Base-by-base conservation (phyloP, 2,329 filamentous ascomycete species). In the Samsoniella hepiali region DNA sequence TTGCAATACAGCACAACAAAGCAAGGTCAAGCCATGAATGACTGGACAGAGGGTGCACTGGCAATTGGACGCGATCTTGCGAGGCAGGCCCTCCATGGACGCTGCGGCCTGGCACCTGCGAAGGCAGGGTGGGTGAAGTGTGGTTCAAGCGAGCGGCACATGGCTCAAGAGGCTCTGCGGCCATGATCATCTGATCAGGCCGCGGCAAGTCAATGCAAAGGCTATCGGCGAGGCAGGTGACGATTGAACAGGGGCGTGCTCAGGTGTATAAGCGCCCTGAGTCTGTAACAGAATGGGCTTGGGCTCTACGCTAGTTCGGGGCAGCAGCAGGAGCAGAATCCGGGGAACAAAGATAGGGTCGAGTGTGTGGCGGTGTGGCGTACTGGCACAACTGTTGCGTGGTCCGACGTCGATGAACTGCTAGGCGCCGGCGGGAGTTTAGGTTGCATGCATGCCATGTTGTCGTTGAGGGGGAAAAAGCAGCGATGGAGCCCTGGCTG, bases 201-300 rank as follows among this genome's bases (percentile, higher is more conserved):
- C 15, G 11, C 3, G 38, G 13, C 38, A 15, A 8, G 29, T 29
- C 22, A 31, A 8, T 22, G 9, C n/a, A 13, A 13, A 13, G 45
- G n/a, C 45, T 31, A 49, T 49, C 42, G 42, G 17, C 2, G 42
- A 45, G 42, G 11, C 42, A 22, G 22, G 6, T 45, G n/a, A 45
- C 6, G 3, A 45, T 6, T 22, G n/a, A 29, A 29, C 8, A 31
- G 49, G n/a, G 7, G 49, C 36, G 32, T 17, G 51, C 51, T 54
- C 51, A 22, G 51, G n/a, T 10, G 32, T 54, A 15, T n/a, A 58
- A 58, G 44, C 56, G 44, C 44, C 56, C 56, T 58, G 56, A 58
- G 31, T 40, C 56, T 58, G 56, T 50, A 50, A 58, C 56, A 50
- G 15, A 4, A 36, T 34, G 36, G 22, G 40, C 51, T 15, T 34